Base-by-base conservation (phyloP, 345 rosid species). In the Sapria himalayana region DNA sequence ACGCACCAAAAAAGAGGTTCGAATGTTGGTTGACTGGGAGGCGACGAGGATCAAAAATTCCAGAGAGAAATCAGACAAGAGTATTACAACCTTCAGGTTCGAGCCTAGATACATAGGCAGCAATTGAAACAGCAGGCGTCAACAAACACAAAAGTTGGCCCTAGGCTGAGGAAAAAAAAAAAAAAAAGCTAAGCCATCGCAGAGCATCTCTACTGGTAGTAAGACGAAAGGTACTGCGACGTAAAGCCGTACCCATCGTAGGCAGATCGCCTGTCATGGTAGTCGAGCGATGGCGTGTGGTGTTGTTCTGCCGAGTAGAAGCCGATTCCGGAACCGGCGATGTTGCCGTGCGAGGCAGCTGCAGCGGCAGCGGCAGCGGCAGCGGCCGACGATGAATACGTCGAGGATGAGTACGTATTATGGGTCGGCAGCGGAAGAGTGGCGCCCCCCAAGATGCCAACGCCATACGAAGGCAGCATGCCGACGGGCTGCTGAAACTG, bases 181-280 rank as follows among this genome's bases (percentile, higher is more conserved):
- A 8, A 32, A 3, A 43, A 25, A 15, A 9, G 19, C 10, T 46
- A 19, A 31, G 35, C 7, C 11, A 15, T 15, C 13, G 21, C 15
- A 4, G 35, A 46, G 6, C 22, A 34, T 33, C 11, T 22, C 52
- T 50, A 61, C 35, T 74, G 59, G 56, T 69, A 57, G 56, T 73
- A 67, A 46, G 73, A 34, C 14, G 67, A 68, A 33, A 60, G 65
- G 50, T 60, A 62, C 22, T 59, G 76, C 43, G 63, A 57, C 19
- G 72, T 73, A 54, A 60, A 45, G 52, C 57, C 48, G 45, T 64
- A 66, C 39, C 60, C 69, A 49, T 56, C 61, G 25, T 54, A 68
- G 32, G 65, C 57, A 63, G 53, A 50, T 40, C 64, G 59, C 32
- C 66, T 48, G 35, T 64, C 63, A 47, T 64, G 65, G 57, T 57